Conservation (phyloP, 768 basidiomycete genomes). For the Brasilioporus rufonigricans region DNA sequence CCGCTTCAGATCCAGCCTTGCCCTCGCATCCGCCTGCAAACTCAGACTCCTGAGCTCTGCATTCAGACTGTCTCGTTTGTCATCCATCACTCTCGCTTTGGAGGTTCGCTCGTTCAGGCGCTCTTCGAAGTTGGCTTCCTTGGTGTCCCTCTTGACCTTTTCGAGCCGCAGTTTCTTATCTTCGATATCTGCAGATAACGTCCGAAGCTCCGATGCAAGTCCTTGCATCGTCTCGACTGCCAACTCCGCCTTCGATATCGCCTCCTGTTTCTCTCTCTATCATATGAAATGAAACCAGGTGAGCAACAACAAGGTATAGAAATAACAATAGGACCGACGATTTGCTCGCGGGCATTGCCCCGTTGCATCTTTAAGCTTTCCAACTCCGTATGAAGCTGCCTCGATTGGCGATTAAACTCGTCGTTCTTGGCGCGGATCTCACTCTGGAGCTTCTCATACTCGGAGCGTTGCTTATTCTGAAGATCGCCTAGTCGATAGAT, state of each 20-base stretch:
- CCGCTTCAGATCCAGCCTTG: slow-evolving; percentile 73
- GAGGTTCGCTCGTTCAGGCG: slow-evolving; percentile 52
- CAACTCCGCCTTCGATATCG: slow-evolving; percentile 51
- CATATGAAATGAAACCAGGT: background rate
- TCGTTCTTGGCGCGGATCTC: slow-evolving; percentile 56
- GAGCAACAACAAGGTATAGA: no score
- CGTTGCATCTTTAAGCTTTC: slow-evolving; percentile 55
- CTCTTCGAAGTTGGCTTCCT: slow-evolving; percentile 61
- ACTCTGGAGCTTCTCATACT: slow-evolving; percentile 67
- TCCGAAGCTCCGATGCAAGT: slow-evolving; percentile 52
- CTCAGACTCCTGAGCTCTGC: slow-evolving; percentile 68
- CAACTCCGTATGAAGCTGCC: slow-evolving; percentile 54
- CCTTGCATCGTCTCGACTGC: slow-evolving; percentile 55
- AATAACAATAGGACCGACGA: slow-evolving; percentile 43
- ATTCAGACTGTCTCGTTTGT: slow-evolving; percentile 65
- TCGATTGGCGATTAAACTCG: slow-evolving; percentile 62
- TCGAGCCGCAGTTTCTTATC: slow-evolving; percentile 63
- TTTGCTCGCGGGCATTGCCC: slow-evolving; percentile 50
- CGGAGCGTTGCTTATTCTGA: slow-evolving; percentile 57
- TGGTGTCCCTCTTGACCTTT: slow-evolving; percentile 58
- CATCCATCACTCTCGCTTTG: slow-evolving; percentile 62
- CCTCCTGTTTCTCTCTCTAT: slow-evolving; percentile 31
- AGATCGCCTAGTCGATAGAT: slow-evolving; percentile 60
- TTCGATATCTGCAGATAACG: slow-evolving; percentile 59
- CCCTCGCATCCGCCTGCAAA: slow-evolving; percentile 76